Evolutionary conservation across 257 asterid genomes (phyloP), one percentile per base, ranked within the genome.

Genomic region (Handroanthus guayacan): DNA sequence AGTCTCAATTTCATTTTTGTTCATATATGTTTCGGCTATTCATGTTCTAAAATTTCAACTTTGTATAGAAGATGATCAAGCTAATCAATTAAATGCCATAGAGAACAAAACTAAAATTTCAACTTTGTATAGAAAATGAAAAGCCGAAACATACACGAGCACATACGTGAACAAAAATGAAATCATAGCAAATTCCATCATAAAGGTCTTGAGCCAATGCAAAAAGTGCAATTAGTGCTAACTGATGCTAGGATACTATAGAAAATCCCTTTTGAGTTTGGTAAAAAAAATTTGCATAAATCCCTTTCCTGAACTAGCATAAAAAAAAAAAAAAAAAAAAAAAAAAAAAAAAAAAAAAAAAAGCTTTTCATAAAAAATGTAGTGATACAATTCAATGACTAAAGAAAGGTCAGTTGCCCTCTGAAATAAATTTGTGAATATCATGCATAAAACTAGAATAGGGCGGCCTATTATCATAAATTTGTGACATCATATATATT

Each of bases 371-470:
- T 25, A 25, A 25, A 25, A 25, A 25, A 25, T 25, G 31, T 25
- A 25, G 31, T 25, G 31, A 25, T 1, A 25, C 31, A 11, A 61
- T n/a, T 38, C 3, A 17, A 39, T 41, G 41, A 25, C 11, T 25
- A 3, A 12, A 25, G 9, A 17, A 31, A 16, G 34, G 6, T 80
- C 71, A 81, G 82, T 61, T 75, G 8, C 31, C 79, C 77, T 43
- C 71, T 14, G 85, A 80, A 69, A 92, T 85, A 74, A 92, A 92
- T 25, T 73, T 78, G 78, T 75, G 78, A 38, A 90, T 78, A 73
- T 87, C 87, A 60, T 63, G 64, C 54, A 88, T 43, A 45, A 86
- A 83, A 48, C 39, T 78, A 16, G 67, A 72, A 69, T 45, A 56
- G 17, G 56, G 44, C 5, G 90, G 88, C 79, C 97, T 80, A n/a